A percentile compares a stretch with the other conserved stretches of the same genome.
Evolutionary conservation across 176 grass and related monocot species (phyloP).

Genomic region (Stipa capillata): DNA sequence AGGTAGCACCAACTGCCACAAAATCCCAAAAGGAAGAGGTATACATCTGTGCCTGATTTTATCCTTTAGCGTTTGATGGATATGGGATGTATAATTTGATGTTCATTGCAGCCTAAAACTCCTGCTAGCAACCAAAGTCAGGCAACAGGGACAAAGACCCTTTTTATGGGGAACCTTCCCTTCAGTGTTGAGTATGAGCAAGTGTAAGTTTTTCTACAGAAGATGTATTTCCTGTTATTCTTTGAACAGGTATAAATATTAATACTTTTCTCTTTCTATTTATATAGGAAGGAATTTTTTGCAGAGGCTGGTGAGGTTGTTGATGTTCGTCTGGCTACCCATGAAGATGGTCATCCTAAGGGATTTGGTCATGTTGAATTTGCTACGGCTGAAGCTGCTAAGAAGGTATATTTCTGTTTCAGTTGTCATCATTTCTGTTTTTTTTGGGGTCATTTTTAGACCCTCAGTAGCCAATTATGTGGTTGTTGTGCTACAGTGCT

Average conservation of each 20-base stretch:
- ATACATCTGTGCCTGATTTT: background rate
- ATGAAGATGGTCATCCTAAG: slow-evolving; percentile 48
- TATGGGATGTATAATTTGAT: background rate
- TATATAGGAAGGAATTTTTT: slow-evolving; percentile 62
- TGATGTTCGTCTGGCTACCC: slow-evolving; percentile 45
- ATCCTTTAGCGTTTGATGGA: background rate
- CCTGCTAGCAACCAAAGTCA: slow-evolving; percentile 43
- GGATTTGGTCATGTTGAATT: slow-evolving; percentile 86
- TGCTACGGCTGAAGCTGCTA: slow-evolving; percentile 41
- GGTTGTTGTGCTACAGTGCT: background rate
- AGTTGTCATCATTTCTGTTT: background rate
- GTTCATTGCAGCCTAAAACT: slow-evolving; percentile 50
- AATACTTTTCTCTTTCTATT: background rate
- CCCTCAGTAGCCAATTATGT: background rate
- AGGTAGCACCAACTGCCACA: slow-evolving; percentile 29
- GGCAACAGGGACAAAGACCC: slow-evolving; percentile 28
- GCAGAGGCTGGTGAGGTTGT: slow-evolving; percentile 46
- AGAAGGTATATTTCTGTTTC: slow-evolving; percentile 33
- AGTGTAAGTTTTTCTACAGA: slow-evolving; percentile 34
- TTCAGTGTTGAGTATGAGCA: slow-evolving; percentile 25
- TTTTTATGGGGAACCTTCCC: slow-evolving; percentile 62
- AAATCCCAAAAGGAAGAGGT: slow-evolving; percentile 50
- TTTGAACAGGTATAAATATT: background rate
- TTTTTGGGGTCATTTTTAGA: background rate
- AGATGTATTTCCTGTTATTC: background rate